Percentiles rank a stretch among this genome's conserved stretches.
These are phyloP conservation scores for Neurospora sp. DNA, from an alignment of 495 filamentous ascomycete species.

Conservation along the genomic window DNA sequence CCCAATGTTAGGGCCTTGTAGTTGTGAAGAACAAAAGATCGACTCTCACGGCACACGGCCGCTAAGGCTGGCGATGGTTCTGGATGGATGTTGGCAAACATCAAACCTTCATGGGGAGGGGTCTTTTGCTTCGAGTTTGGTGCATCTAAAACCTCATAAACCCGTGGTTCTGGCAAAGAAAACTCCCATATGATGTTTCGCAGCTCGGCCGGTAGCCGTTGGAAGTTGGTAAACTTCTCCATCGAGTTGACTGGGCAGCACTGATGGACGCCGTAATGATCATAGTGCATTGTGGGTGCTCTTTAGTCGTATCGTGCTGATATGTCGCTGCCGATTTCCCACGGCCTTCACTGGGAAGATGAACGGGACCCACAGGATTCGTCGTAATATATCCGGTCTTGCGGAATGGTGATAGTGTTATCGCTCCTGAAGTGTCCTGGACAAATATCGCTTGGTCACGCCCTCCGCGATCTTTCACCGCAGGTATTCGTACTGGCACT, in stretches of 20 bases:
- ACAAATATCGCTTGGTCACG: not conserved
- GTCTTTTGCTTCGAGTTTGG: slow-evolving; percentile 31
- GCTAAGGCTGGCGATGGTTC: slow-evolving; percentile 37
- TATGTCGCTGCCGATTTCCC: not conserved
- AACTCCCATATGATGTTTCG: slow-evolving; percentile 36
- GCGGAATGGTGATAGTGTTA: not conserved
- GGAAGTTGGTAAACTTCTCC: slow-evolving; percentile 19
- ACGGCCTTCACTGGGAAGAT: not conserved
- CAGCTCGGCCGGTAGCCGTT: slow-evolving; percentile 26
- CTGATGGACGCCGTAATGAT: slow-evolving; percentile 13
- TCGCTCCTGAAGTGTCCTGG: not conserved
- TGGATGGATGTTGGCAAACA: slow-evolving; percentile 39
- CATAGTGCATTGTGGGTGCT: slow-evolving; percentile 13
- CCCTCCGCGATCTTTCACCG: not conserved
- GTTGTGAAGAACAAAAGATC: slow-evolving; percentile 36
- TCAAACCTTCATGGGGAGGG: slow-evolving; percentile 30
- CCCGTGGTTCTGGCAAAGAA: slow-evolving; percentile 34
- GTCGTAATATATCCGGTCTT: not conserved
- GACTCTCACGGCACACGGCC: slow-evolving; percentile 36
- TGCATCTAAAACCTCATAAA: slow-evolving; percentile 39
- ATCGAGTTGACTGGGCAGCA: slow-evolving; percentile 13
- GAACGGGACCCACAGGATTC: slow-evolving; percentile 1
- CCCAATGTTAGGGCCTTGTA: slow-evolving; percentile 39
- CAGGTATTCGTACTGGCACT: not conserved
- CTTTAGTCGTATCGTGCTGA: not conserved